Evolutionary conservation across 2,329 filamentous ascomycete genomes (phyloP).

Genomic region (Penicillium sp.): DNA sequence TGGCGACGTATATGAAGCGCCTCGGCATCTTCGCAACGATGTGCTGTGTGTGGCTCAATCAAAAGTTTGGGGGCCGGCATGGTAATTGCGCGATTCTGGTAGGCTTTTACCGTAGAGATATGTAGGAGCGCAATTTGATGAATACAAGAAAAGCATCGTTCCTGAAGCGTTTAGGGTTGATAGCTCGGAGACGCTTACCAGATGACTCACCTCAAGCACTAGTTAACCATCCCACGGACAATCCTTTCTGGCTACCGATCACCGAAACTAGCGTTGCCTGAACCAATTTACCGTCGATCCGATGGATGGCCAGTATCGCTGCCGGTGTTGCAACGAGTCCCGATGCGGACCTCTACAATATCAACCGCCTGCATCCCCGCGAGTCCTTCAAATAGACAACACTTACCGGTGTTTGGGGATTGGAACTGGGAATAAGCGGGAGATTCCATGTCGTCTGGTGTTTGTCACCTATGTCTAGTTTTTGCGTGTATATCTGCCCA

Average conservation of each 20-base stretch:
- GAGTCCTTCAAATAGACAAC: constrained; percentile 19
- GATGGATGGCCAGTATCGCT: constrained; percentile 39
- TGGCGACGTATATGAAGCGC: too few species aligned
- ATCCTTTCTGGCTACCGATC: constrained; percentile 36
- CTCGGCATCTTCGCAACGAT: too few species aligned
- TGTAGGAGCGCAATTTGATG: too few species aligned
- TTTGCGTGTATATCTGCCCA: background rate
- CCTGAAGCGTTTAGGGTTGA: too few species aligned
- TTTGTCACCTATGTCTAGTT: constrained; percentile 8
- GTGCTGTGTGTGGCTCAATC: too few species aligned
- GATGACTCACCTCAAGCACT: too few species aligned
- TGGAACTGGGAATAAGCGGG: background rate
- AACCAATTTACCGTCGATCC: constrained; percentile 48
- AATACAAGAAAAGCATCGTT: too few species aligned
- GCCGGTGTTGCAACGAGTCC: constrained; percentile 27
- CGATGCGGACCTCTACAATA: constrained; percentile 17
- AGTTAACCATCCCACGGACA: too few species aligned
- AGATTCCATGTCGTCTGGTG: background rate
- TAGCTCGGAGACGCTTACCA: too few species aligned
- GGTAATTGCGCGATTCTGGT: too few species aligned
- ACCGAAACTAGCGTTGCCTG: constrained; percentile 45
- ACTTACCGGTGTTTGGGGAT: background rate
- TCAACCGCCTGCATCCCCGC: constrained; percentile 18
- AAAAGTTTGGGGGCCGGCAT: too few species aligned
- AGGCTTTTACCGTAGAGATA: too few species aligned